phyloP scores from a whole-genome alignment of 2,329 filamentous ascomycete species.

The Fusarium austroafricanum region DNA sequence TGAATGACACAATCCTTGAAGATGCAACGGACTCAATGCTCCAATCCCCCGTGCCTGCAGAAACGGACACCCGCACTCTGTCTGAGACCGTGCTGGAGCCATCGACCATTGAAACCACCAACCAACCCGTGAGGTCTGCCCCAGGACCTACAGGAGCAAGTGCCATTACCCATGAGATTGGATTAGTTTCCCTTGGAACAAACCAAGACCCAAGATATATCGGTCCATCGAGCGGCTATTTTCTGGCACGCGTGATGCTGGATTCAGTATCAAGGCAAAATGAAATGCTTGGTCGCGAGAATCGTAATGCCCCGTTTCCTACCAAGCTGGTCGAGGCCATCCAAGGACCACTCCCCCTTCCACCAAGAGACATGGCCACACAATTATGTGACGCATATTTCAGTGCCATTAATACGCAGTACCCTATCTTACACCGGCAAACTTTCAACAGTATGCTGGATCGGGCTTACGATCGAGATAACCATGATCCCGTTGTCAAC shows the following conservation, averaged over 20 bases:
- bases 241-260: conserved; percentile 62
- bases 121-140: conserved; percentile 21
- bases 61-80: not conserved
- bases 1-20: conserved; percentile 16
- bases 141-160: conserved; percentile 35
- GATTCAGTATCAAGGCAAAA: conserved; percentile 50
- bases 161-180: conserved; percentile 62
- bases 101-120: not conserved
- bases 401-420: conserved; percentile 59
- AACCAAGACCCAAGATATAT: conserved; percentile 63
- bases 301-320: conserved; percentile 34
- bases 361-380: conserved; percentile 51
- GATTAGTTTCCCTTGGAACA: conserved; percentile 61
- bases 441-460: conserved; percentile 56
- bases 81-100: not conserved
- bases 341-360: conserved; percentile 49
- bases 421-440: conserved; percentile 61
- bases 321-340: conserved; percentile 49
- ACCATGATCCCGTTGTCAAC: conserved; percentile 46
- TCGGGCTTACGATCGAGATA: conserved; percentile 49
- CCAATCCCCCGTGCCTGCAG: not conserved
- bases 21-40: conserved; percentile 1
- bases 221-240: conserved; percentile 67
- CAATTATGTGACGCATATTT: conserved; percentile 61
- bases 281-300: conserved; percentile 11